Base-by-base conservation (phyloP, 1,284 basidiomycete species). In the Phlebopus sp. region DNA sequence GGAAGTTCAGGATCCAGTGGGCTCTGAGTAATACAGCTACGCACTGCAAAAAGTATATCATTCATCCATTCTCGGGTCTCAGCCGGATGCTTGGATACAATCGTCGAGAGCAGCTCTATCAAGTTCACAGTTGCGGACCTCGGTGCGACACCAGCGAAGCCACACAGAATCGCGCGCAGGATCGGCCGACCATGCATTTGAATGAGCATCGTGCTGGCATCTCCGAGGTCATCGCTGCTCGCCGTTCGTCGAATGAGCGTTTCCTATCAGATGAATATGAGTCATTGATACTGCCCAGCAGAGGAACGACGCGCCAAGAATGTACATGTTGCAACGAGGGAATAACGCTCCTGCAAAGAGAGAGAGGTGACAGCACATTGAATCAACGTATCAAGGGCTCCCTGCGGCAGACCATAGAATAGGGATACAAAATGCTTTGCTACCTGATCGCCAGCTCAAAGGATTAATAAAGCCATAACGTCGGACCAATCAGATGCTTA, bases 321-420 rank as follows among this genome's bases (percentile, higher is more conserved):
- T 37, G 79, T 86, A 55, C 86, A 86, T 1, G 89, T 87, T 1
- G 87, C 78, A 6, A 90, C 88, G 5, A 95, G 72, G 0, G 90
- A 92, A 66, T 94, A 95, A 34, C 92, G 79, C 59, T 95, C 92
- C 66, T 92, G 90, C 7, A 93, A 67, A 0, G 82, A 72, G 10
- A 95, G 69, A 3, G 87, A 82, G 37, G 76, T 75, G 41, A 88
- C 75, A 0, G 89, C 79, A 55, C 89, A 87, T 40, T 81, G 77
- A 65, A 94, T 78, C 50, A 92, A 70, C 0, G 81, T 79, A 59
- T 89, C 79, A 40, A 92, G 74, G 3, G 82, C 72, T 5, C 81
- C 82, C 1, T 73, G 72, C 0, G 87, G 83, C 6, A 93, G 69
- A 18, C 76, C 73, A 56, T 89, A 84, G 53, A 95, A 84, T 0